A percentile compares a stretch with the other conserved stretches of the same genome.
phyloP scores from a whole-genome alignment of 768 basidiomycete genomes.

The Suillus sp. region DNA sequence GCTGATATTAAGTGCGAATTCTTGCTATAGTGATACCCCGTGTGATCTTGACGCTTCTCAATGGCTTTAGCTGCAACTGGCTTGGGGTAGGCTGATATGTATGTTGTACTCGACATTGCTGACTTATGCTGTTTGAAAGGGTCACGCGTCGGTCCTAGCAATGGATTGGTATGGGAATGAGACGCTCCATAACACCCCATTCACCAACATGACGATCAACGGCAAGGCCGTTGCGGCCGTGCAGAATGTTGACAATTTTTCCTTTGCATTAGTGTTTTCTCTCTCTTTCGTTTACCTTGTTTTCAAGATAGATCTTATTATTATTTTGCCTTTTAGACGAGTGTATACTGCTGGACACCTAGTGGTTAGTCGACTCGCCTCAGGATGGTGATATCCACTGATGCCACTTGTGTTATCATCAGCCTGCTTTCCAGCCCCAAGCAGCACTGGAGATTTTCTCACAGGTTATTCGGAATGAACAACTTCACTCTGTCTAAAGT shows the following conservation, averaged over 20 bases:
- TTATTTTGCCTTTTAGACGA: conserved; percentile 37
- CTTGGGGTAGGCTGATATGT: conserved; percentile 35
- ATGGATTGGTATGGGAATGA: conserved; percentile 51
- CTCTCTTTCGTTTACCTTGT: neutral
- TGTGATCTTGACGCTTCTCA: conserved; percentile 9
- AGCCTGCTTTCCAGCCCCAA: conserved; percentile 66
- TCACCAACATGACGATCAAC: conserved; percentile 59
- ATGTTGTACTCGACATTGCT: neutral
- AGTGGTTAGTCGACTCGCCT: conserved; percentile 45
- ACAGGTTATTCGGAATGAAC: conserved; percentile 53
- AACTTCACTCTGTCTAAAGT: conserved; percentile 50
- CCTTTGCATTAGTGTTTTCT: conserved; percentile 57
- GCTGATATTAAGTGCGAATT: conserved; percentile 29
- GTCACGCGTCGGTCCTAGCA: conserved; percentile 38
- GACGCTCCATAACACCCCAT: conserved; percentile 40
- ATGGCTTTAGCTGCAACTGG: conserved; percentile 21
- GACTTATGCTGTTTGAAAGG: conserved; percentile 22
- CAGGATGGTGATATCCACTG: neutral
- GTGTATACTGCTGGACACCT: conserved; percentile 62
- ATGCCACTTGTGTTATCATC: neutral
- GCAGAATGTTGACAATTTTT: conserved; percentile 65
- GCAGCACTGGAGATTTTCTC: conserved; percentile 60
- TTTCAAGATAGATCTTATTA: neutral
- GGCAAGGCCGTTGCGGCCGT: conserved; percentile 56
- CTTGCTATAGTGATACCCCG: neutral